Evolutionary conservation across 2,329 filamentous ascomycete genomes (phyloP), one percentile per base, ranked within the genome.

Genomic region (Sclerotinia nivalis): DNA sequence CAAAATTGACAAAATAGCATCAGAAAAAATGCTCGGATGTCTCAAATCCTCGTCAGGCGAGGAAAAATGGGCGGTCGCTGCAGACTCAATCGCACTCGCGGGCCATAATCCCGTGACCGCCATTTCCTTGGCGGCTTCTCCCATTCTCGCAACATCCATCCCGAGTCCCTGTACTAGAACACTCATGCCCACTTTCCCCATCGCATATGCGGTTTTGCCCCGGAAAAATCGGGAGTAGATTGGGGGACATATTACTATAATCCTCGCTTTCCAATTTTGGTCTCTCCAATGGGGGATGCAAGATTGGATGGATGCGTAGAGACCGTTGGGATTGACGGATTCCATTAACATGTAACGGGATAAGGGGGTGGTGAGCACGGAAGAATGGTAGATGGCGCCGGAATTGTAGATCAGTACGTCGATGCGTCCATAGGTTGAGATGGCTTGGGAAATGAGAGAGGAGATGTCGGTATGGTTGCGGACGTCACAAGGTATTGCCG

Each of bases 201-300:
- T 84, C 2, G 93, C 92, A 80, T 96, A 96, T 20, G 91, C 92
- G 1, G 92, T 92, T 84, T 96, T 96, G 15, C 93, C 93, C 31
- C 91, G 82, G 79, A 96, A 94, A 80, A 96, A 96, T 43, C 93
- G 85, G 72, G 88, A 91, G 80, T 96, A 96, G 70, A 96, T 94
- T 1, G 93, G 93, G 34, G 93, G 93, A 76, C 89, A 91, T 68
- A 96, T 90, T 68, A 96, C 91, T 59, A 96, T 82, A 72, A 96
- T 87, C 37, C 93, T 81, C 0, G 88, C 91, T 37, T 82, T 84
- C 80, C 83, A 85, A 0, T 76, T 81, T 71, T 82, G 83, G 52
- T 78, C 80, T 61, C 83, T 80, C 71, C 95, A 89, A 71, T 89
- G 83, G 2, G 92, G 92, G 28, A 96, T 83, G 2, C 84, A 81